Evolutionary conservation across 140 eudicot genomes (phyloP).

Genomic region (Bidens hawaiensis): DNA sequence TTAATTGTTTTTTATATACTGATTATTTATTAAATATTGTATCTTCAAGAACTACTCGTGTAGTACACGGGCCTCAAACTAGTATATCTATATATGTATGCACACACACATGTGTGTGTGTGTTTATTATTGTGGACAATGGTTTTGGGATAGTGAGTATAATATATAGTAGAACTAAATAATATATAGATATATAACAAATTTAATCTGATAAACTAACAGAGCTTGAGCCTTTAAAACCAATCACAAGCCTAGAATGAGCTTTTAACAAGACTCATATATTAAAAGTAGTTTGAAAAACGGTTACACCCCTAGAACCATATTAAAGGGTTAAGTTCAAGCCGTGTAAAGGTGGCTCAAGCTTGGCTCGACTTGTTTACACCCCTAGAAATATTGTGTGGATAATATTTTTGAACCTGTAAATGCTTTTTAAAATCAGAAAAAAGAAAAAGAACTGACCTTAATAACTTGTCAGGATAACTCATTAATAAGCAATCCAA

Average conservation of each 20-base stretch:
- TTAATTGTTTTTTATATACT: too few relatives aligned
- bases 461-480: slow-evolving; percentile 59
- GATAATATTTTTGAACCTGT: neutral
- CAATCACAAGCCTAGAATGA: neutral
- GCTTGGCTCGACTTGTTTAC: neutral
- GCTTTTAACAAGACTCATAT: neutral
- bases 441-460: slow-evolving; percentile 36
- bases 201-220: neutral
- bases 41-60: too few relatives aligned
- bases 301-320: too few relatives aligned
- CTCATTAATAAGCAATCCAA: slow-evolving; percentile 50
- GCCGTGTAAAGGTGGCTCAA: neutral
- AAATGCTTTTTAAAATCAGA: neutral
- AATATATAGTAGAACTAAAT: neutral
- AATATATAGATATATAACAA: neutral
- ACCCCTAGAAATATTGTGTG: neutral
- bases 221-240: too few relatives aligned
- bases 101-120: too few relatives aligned
- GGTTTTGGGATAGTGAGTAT: neutral
- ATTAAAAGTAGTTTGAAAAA: too few relatives aligned
- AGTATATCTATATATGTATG: too few relatives aligned
- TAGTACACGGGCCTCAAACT: too few relatives aligned
- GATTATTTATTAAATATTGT: too few relatives aligned
- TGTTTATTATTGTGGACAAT: neutral
- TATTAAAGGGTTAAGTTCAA: neutral